Evolutionary conservation across 2,329 filamentous ascomycete species (phyloP), one percentile per base, ranked within the genome.

Genomic region (Colletotrichum filicis): DNA sequence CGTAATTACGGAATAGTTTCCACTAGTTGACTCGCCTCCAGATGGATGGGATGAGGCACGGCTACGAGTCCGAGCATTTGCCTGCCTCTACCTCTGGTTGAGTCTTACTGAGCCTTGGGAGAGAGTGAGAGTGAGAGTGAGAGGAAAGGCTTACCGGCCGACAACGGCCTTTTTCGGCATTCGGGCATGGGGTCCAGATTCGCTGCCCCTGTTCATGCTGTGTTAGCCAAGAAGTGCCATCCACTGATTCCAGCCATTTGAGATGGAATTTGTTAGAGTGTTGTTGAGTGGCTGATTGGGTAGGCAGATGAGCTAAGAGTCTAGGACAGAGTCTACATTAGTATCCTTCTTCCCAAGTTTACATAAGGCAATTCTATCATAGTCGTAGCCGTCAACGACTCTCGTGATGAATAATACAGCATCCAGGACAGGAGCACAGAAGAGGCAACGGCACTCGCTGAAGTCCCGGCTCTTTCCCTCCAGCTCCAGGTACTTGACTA

Each of bases 91-190:
- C 37, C 37, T 42, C 5, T 19, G 19, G 42, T 19, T 37, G 14
- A 37, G 42, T 46, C 42, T 46, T n/a, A 19, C 1, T 32, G 30
- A 32, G 8, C 8, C 30, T 32, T 37, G 14, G 5, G 35, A 37
- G 14, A 14, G 14, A 37, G 6, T 6, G 19, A 46, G 42, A 46
- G 5, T 46, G 16, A 46, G 42, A 53, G 28, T 63, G 42, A 63
- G 28, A 24, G 56, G 22, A 63, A 22, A 16, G 56, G 9, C 14
- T 64, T n/a, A 14, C 14, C 35, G 66, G 58, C 71, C 60, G 71
- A 66, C 56, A 61, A 71, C 71, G 56, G 71, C 55, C 30, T 52
- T 73, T 65, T 73, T 73, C 67, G 71, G 71, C 56, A 71, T 73
- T 73, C 71, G 71, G 71, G 14, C 71, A 73, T 61, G 32, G 53